Base-by-base conservation (phyloP, 2,329 filamentous ascomycete species). In the Cyphellophora europaea region DNA sequence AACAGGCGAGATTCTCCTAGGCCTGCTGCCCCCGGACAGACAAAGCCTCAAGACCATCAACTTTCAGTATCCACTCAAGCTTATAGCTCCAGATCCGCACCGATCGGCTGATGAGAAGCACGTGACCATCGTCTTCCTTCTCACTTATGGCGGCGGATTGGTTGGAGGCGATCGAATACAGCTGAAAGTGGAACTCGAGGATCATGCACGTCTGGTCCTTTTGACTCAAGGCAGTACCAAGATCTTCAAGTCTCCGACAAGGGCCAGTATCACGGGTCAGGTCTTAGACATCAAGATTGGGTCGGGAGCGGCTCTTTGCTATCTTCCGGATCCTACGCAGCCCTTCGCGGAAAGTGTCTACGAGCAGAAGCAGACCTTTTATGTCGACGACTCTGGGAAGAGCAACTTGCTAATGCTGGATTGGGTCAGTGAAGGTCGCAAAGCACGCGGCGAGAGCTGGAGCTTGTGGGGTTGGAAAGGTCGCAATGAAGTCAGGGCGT, bases 11-110 rank as follows among this genome's bases (percentile, higher is more conserved):
- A 82, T 95, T 47, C 69, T 86, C 35, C 76, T 86, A 38, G 74
- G 74, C 13, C 63, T 83, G 5, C 69, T 88, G 6, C 84, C 88
- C 21, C 78, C 79, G n/a, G n/a, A n/a, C n/a, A n/a, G n/a, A n/a
- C 84, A 84, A 11, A 77, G 78, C 30, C 71, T 94, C 18, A 75
- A 79, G 41, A 74, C 71, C 19, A 74, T 94, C 46, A 79, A 79
- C 21, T 96, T 93, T 56, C 86, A 93, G 56, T 98, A 96, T 53
- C 91, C 91, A 1, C 71, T 98, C 30, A 98, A 98, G 59, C 73
- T 98, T 38, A 84, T 98, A 42, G 82, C 87, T 0, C 86, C 89
- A 2, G 71, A 79, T 11, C 74, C 81, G 8, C 66, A 78, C 5
- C 68, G 71, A 31, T 65, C 72, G 27, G 71, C 78, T 37, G 69